These are phyloP conservation scores for Solanum chilense DNA, from an alignment of 257 asterid species.

Conservation along the genomic window DNA sequence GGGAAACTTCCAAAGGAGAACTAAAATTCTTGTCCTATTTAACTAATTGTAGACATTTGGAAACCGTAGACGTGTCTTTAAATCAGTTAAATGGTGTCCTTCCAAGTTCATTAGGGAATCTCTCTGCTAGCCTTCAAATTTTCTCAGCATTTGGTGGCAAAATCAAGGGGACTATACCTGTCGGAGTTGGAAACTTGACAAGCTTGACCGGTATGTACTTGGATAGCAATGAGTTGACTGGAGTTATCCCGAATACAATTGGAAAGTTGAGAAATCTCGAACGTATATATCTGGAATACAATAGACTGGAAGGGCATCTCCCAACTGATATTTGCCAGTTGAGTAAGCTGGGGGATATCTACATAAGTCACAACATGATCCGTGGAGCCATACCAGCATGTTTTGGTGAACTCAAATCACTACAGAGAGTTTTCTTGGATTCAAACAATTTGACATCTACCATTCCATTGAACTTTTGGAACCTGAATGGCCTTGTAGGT, in stretches of 20 bases:
- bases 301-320: not conserved
- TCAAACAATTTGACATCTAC: not conserved
- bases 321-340: not conserved
- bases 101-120: not conserved
- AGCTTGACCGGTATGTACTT: not conserved
- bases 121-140: not conserved
- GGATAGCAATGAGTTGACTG: not conserved
- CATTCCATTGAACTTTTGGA: not conserved
- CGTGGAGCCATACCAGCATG: not conserved
- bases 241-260: not conserved
- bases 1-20: not conserved
- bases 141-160: not conserved
- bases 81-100: not conserved
- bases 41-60: not conserved
- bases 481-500: not conserved
- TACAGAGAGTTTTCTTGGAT: not conserved
- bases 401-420: not conserved
- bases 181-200: not conserved
- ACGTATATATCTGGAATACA: not conserved
- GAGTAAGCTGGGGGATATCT: not conserved
- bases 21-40: not conserved
- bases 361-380: not conserved
- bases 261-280: not conserved
- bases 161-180: not conserved
- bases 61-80: not conserved